Evolutionary conservation across 2,329 filamentous ascomycete species (phyloP).

Genomic region (Claviceps humidiphila): DNA sequence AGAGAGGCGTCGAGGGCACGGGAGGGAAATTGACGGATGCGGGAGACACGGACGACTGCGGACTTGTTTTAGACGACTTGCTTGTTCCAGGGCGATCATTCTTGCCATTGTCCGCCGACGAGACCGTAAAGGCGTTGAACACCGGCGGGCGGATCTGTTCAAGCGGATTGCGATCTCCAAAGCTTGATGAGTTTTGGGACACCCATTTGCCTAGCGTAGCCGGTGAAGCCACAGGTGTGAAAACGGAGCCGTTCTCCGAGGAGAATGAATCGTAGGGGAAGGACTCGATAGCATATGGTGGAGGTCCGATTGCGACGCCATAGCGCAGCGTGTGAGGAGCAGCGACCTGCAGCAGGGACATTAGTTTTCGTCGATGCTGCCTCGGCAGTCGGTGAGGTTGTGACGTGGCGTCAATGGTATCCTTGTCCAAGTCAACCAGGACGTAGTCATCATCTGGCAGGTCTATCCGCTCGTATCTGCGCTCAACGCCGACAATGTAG

Average conservation of each 20-base stretch:
- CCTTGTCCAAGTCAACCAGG: slow-evolving; percentile 81
- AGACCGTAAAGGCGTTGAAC: slow-evolving; percentile 82
- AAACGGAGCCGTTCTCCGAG: slow-evolving; percentile 71
- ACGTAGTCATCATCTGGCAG: slow-evolving; percentile 94
- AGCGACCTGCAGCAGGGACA: slow-evolving; percentile 75
- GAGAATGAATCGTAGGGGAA: slow-evolving; percentile 85
- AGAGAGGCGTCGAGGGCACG: slow-evolving; percentile 65
- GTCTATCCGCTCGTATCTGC: slow-evolving; percentile 73
- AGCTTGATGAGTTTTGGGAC: slow-evolving; percentile 76
- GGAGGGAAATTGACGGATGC: slow-evolving; percentile 66
- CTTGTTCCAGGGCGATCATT: slow-evolving; percentile 69
- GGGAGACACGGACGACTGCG: slow-evolving; percentile 57
- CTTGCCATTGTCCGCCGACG: slow-evolving; percentile 51
- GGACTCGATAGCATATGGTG: slow-evolving; percentile 83
- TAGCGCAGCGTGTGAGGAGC: slow-evolving; percentile 81
- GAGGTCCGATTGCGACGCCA: slow-evolving; percentile 77
- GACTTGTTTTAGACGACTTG: slow-evolving; percentile 47
- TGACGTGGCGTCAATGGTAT: slow-evolving; percentile 74
- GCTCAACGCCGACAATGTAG: slow-evolving; percentile 92
- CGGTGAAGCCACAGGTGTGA: slow-evolving; percentile 55
- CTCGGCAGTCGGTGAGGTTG: slow-evolving; percentile 69
- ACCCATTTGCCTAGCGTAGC: slow-evolving; percentile 77
- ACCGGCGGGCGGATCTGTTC: slow-evolving; percentile 48
- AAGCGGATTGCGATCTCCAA: slow-evolving; percentile 52
- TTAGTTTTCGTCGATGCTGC: slow-evolving; percentile 79